Percentiles rank a stretch among this genome's conserved stretches.
phyloP scores from a whole-genome alignment of 140 eudicot species.

The Cichorium intybus region DNA sequence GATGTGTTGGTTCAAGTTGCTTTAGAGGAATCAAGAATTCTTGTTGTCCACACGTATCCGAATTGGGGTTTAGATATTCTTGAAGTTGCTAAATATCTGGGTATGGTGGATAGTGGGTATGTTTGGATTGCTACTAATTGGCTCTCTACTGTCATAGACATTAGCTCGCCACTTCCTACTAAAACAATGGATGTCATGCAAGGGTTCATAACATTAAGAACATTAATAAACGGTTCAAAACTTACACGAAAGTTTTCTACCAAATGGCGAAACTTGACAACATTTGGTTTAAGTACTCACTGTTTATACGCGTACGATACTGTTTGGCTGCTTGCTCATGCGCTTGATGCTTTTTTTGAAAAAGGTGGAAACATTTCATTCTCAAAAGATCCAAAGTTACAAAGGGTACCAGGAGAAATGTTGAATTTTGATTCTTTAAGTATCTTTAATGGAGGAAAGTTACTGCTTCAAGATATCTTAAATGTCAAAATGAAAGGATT shows the following conservation, averaged over 20 bases:
- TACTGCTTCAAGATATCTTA: conserved; percentile 46
- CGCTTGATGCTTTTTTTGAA: conserved; percentile 56
- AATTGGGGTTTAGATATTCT: conserved; percentile 50
- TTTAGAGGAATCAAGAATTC: conserved; percentile 55
- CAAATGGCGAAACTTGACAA: conserved; percentile 57
- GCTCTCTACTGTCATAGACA: conserved; percentile 65
- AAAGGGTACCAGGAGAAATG: conserved; percentile 20
- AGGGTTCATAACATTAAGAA: conserved; percentile 61
- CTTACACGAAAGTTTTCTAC: conserved; percentile 46
- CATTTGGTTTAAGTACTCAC: conserved; percentile 51
- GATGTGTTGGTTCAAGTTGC: conserved; percentile 58
- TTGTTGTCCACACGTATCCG: conserved; percentile 64
- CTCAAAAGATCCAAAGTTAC: conserved; percentile 46
- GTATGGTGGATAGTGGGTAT: conserved; percentile 63
- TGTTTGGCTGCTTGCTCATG: conserved; percentile 78
- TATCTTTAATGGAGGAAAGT: conserved; percentile 63
- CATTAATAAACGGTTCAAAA: conserved; percentile 57
- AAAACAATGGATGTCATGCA: conserved; percentile 36
- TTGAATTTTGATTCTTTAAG: conserved; percentile 56
- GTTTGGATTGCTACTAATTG: conserved; percentile 89
- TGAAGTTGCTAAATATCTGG: conserved; percentile 49
- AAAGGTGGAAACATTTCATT: conserved; percentile 69
- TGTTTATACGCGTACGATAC: conserved; percentile 80
- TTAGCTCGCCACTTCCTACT: conserved; percentile 43
- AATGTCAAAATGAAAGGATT: conserved; percentile 65